Base-by-base conservation (phyloP, 768 basidiomycete species). In the Tricholomella constricta region DNA sequence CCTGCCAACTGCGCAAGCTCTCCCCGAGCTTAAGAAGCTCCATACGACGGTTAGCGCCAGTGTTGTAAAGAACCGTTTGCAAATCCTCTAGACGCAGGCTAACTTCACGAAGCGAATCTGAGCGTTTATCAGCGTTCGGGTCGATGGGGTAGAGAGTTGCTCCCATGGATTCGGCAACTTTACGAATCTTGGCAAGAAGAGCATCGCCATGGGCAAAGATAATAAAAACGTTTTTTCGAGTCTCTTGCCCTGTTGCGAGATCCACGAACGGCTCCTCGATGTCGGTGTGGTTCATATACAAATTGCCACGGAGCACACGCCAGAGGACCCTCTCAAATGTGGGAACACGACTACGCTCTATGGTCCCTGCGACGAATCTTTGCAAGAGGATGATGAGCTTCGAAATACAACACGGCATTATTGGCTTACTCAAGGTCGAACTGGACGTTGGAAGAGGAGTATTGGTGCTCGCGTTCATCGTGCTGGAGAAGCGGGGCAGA, bases 281-380 rank as follows among this genome's bases (percentile, higher is more conserved):
- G 71, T 98, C 95, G 48, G 88, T 91, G 70, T 94, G 89, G 72
- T 98, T 99, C 96, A 99, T 98, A 77, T 96, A 99, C 19, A 99
- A 78, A 68, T 99, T 98, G 45, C 97, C 97, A 54, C 97, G 88
- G 17, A 98, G 81, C 29, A 98, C 92, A 61, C 97, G 91, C 97
- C 97, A 99, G 44, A 98, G 83, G 17, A 99, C 91, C 15, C 97
- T 89, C 72, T 99, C 97, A 48, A 99, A 98, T 5, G 93, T 95
- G 1, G 91, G 83, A 64, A 98, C 79, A 51, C 95, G 87, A 8
- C 87, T 76, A 41, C 97, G 91, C 63, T 98, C 95, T 58, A 98
- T 94, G 0, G 96, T 98, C 23, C 97, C 97, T 3, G 97, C 88
- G 20, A 99, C 89, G 62, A 99, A 99, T 62, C 91, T 93, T 14